Evolutionary conservation across 2,329 filamentous ascomycete genomes (phyloP), one percentile per base, ranked within the genome.

Genomic region (Emergomyces pasteurianus): DNA sequence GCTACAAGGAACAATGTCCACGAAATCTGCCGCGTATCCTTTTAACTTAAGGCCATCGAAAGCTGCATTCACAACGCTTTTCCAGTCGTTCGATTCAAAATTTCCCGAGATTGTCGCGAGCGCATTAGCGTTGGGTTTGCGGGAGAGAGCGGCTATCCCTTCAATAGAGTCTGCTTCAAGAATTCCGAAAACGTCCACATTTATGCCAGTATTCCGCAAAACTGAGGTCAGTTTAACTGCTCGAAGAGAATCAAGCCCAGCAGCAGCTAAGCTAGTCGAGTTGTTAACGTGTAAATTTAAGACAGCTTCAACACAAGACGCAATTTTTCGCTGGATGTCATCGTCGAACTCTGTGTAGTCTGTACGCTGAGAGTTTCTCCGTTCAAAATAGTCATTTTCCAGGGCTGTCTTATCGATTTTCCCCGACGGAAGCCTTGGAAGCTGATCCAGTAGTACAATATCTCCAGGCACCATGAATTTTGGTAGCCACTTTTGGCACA

Each of bases 381-480:
- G 65, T 14, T 61, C 62, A 38, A 65, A 47, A 66, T 87, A 89
- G 8, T 82, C 75, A 0, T 76, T 70, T 65, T 84, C 79, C 8
- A 96, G 74, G 14, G 72, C 74, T 66, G 84, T 87, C 58, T 84
- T 85, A 68, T 96, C 88, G 16, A 92, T 80, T 69, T 96, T 96
- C 0, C 92, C 92, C 0, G 90, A 95, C 2, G 90, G 79, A 23
- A 96, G 76, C 58, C 86, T 84, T 0, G 90, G 90, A 60, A 96
- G 86, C 9, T 80, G 77, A 0, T 79, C 65, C 63, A 88, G 74
- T 1, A 88, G 68, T 0, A 90, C 72, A 28, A 95, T 76, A 63
- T 95, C 87, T 3, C 82, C 81, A 0, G 92, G 92, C 1, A 95
- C 75, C 92, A 96, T 96, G 69, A 86, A 94, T 3, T 80, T 78